phyloP scores from a whole-genome alignment of 2,329 filamentous ascomycete genomes.

The Aureobasidium uvarum region DNA sequence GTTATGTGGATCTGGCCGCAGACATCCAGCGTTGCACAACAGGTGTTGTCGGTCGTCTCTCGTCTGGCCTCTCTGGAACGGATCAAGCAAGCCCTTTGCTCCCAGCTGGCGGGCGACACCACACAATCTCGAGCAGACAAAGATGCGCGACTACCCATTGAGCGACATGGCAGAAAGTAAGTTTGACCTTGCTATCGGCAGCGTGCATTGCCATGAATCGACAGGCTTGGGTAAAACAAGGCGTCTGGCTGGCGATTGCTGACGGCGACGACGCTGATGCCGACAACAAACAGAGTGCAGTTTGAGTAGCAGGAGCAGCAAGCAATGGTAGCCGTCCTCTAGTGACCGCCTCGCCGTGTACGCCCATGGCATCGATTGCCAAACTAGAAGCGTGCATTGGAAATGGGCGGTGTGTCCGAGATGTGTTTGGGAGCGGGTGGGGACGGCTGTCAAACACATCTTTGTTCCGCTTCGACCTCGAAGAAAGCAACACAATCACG shows the following conservation, averaged over 20 bases:
- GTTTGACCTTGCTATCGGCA: slow-evolving; percentile 5
- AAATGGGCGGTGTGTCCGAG: slow-evolving; percentile 24
- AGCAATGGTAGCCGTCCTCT: slow-evolving; percentile 17
- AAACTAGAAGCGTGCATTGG: slow-evolving; percentile 22
- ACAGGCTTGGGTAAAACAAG: slow-evolving; percentile 18
- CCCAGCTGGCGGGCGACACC: slow-evolving; percentile 6
- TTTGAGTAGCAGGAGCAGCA: slow-evolving; percentile 14
- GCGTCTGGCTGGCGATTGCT: slow-evolving; percentile 20
- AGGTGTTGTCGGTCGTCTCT: slow-evolving; percentile 16
- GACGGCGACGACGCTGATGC: slow-evolving; percentile 13
- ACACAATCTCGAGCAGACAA: slow-evolving; percentile 15
- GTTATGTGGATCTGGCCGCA: slow-evolving; percentile 14
- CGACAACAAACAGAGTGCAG: slow-evolving; percentile 22
- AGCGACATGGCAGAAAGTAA: background rate
- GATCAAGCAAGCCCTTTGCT: slow-evolving; percentile 10
- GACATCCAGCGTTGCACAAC: slow-evolving; percentile 5
- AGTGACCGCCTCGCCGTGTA: slow-evolving; percentile 21
- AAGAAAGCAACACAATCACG: slow-evolving; percentile 24
- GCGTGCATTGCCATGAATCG: slow-evolving; percentile 16
- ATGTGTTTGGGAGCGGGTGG: slow-evolving; percentile 24
- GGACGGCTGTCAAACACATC: slow-evolving; percentile 24
- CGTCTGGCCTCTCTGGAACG: slow-evolving; percentile 4
- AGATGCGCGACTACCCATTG: slow-evolving; percentile 17
- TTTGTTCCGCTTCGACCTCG: slow-evolving; percentile 18
- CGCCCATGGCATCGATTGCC: slow-evolving; percentile 16